Evolutionary conservation across 2,329 filamentous ascomycete genomes (phyloP).

Genomic region (Beauveria medogensis): DNA sequence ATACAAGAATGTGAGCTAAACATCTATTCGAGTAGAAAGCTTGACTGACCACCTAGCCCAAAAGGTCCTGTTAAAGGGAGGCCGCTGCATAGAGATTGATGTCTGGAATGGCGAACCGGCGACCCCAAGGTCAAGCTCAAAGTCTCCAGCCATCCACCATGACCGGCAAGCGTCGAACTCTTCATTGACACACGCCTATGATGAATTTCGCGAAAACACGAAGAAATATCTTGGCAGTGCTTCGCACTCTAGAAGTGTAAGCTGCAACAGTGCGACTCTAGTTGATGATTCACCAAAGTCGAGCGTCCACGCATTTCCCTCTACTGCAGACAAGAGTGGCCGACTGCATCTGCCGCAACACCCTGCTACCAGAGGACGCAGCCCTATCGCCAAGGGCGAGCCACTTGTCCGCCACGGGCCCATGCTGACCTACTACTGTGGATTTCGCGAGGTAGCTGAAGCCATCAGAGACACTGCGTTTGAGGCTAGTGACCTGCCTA

Average conservation of each 20-base stretch:
- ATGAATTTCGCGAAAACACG: constrained; percentile 22
- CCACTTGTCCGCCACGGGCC: constrained; percentile 77
- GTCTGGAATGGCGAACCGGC: constrained; percentile 71
- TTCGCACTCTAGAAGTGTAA: constrained; percentile 32
- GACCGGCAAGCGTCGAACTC: constrained; percentile 37
- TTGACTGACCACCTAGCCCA: neutral
- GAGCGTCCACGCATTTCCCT: constrained; percentile 20
- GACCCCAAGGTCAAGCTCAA: constrained; percentile 26
- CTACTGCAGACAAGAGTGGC: constrained; percentile 27
- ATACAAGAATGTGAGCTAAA: constrained; percentile 60
- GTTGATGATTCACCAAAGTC: constrained; percentile 24
- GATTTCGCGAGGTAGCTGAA: constrained; percentile 79
- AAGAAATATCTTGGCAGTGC: constrained; percentile 23
- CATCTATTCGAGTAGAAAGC: too few species aligned
- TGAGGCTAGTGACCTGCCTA: constrained; percentile 62
- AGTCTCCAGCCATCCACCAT: constrained; percentile 35
- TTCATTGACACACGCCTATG: constrained; percentile 31
- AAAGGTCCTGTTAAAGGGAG: constrained; percentile 65
- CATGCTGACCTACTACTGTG: constrained; percentile 77
- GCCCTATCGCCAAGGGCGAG: constrained; percentile 42
- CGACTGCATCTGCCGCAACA: constrained; percentile 23
- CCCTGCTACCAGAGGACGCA: constrained; percentile 17
- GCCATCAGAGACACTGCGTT: constrained; percentile 77
- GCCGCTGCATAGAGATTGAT: constrained; percentile 89
- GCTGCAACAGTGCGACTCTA: constrained; percentile 26